Evolutionary conservation across 2,329 filamentous ascomycete species (phyloP).

Genomic region (Dactylellina sp.): DNA sequence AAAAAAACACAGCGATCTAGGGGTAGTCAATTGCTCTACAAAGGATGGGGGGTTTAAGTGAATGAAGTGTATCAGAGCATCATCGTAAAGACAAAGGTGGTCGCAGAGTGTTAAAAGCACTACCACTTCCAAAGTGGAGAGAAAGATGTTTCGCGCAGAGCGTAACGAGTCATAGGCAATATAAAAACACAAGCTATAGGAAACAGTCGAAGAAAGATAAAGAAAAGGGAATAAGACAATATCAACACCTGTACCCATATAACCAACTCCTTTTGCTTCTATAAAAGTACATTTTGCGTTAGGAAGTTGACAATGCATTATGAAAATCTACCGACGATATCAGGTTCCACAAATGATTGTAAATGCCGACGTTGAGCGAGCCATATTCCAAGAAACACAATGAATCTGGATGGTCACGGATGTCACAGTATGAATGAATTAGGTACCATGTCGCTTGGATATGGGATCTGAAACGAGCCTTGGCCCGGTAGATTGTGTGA

Average conservation of each 20-base stretch:
- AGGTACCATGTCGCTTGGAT: slow-evolving; percentile 47
- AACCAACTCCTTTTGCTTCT: slow-evolving; percentile 57
- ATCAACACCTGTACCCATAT: slow-evolving; percentile 53
- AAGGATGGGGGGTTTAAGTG: slow-evolving; percentile 1
- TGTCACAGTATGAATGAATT: slow-evolving; percentile 48
- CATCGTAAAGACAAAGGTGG: slow-evolving; percentile 17
- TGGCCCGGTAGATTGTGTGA: slow-evolving; percentile 39
- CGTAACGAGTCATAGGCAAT: too few relatives aligned
- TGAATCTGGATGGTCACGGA: not conserved
- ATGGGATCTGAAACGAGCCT: slow-evolving; percentile 33
- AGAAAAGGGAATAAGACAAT: slow-evolving; percentile 15
- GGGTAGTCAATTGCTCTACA: slow-evolving; percentile 56
- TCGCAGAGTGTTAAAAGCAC: not conserved
- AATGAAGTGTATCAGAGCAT: slow-evolving; percentile 1
- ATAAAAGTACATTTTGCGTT: slow-evolving; percentile 55
- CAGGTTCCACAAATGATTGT: slow-evolving; percentile 37
- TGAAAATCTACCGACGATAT: slow-evolving; percentile 41
- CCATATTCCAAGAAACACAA: not conserved
- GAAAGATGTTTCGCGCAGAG: not conserved
- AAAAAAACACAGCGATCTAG: slow-evolving; percentile 49
- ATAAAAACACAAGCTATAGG: not conserved
- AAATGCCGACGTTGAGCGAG: slow-evolving; percentile 13
- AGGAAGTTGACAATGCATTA: slow-evolving; percentile 44
- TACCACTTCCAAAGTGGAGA: too few relatives aligned
- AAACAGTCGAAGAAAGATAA: slow-evolving; percentile 8